Evolutionary conservation across 306 rosid genomes (phyloP), one percentile per base, ranked within the genome.

Genomic region (Dalbergia cultrata): DNA sequence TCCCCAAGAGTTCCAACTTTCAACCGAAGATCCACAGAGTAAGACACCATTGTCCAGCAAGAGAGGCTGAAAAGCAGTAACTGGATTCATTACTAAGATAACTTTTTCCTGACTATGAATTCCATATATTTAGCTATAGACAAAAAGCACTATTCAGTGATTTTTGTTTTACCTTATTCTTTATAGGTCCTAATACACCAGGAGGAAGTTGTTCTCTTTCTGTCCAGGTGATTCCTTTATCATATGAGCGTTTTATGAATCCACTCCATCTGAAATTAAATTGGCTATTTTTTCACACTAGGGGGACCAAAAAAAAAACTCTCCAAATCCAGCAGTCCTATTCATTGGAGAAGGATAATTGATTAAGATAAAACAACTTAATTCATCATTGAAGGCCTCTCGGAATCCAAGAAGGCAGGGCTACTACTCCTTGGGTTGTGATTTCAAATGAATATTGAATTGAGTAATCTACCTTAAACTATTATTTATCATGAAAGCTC

Each of bases 1-100:
- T 14, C 99, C 99, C 99, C 99, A 93, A 39, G 99, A 95, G 81
- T 93, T 93, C 97, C 97, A 95, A 83, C 97, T 95, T 87, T 95
- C 97, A 37, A 95, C 97, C 0, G 99, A 95, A 26, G 99, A 95
- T 83, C 99, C 99, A 80, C 97, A 92, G 44, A 95, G 81, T 81
- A 95, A 73, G 79, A 56, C 83, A 80, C 97, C 97, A 89, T 93
- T 90, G 81, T 91, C 94, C 83, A 93, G 88, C 85, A 95, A 80
- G 84, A 92, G 86, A 50, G 99, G 97, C 99, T 95, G 89, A 75
- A 58, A 52, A 81, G 57, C 53, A 67, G 59, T 45, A 50, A 61
- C 13, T 43, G 65, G 80, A 60, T 61, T 63, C 47, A 63, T 63
- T 47, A 64, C 52, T 16, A 19, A 37, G 19, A 65, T 13, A 34